Evolutionary conservation across 1,284 basidiomycete genomes (phyloP), one percentile per base, ranked within the genome.

Genomic region (Xerocomus amazonicus): DNA sequence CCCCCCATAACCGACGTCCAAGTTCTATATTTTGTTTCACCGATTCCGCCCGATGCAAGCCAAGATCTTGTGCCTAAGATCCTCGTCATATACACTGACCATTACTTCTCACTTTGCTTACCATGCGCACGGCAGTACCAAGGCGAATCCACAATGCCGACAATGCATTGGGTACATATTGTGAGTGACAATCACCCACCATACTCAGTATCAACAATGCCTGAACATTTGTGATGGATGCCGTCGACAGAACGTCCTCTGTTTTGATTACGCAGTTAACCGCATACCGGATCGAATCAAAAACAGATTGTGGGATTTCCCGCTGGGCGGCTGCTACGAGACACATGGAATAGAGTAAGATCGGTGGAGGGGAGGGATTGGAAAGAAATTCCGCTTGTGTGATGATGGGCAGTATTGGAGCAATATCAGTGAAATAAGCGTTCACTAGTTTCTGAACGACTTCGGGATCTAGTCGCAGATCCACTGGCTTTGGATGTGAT

Each of bases 331-430:
- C 92, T 5, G 93, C 90, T 19, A 96, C 83, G 33, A 92, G 84
- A 69, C 93, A 97, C 66, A 98, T 93, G 34, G 91, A 85, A 68
- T 97, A 97, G 23, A 98, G 79, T 52, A 98, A 71, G 35, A 94
- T 76, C 2, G 90, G 87, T 13, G 89, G 77, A 1, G 90, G 89
- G 9, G 83, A 84, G 27, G 80, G 75, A 46, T 71, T 80, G 16
- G 84, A 80, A 50, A 96, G 73, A 62, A 98, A 97, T 65, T 98
- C 95, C 41, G 81, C 77, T 63, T 87, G 82, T 14, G 90, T 91
- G 51, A 98, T 79, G 57, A 97, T 78, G 17, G 95, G 95, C 53
- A 96, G 80, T 42, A 92, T 75, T n/a, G 88, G 89, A 1, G 87
- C 82, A 44, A 96, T 77, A 37, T 92, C 84, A 17, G 80, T 78